A percentile compares a stretch with the other conserved stretches of the same genome.
These are phyloP conservation scores for Clitopilus passeckerianus DNA, from an alignment of 768 basidiomycete species.

Conservation along the genomic window DNA sequence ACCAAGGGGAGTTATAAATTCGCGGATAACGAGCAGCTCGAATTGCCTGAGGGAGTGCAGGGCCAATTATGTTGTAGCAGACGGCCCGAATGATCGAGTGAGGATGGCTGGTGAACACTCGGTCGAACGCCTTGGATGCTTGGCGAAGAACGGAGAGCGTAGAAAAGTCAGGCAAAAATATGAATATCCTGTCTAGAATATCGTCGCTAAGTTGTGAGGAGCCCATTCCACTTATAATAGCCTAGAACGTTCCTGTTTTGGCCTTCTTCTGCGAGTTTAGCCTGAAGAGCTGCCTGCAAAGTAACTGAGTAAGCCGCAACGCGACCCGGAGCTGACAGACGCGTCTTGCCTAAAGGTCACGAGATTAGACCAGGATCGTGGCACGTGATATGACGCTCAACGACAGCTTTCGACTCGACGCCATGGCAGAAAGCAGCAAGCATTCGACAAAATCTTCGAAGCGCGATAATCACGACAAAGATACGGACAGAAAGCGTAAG, in stretches of 20 bases:
- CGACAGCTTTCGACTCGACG: constrained; percentile 9
- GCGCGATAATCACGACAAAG: constrained; percentile 27
- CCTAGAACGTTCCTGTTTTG: no score
- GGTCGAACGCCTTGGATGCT: neutral
- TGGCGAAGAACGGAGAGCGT: neutral
- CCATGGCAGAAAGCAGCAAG: constrained; percentile 5
- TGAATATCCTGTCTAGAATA: neutral
- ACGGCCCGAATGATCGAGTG: neutral
- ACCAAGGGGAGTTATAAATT: no score
- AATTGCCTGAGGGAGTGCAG: neutral
- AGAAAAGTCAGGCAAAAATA: neutral
- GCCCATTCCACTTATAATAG: neutral
- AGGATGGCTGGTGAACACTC: neutral
- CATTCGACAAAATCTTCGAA: constrained; percentile 25
- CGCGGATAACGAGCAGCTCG: neutral
- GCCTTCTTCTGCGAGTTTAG: no score
- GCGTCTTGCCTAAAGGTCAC: no score
- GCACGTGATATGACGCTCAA: constrained; percentile 17
- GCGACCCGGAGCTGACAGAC: no score
- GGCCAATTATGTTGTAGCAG: neutral
- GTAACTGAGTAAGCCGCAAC: no score
- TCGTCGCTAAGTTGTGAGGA: neutral
- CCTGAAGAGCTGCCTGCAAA: no score
- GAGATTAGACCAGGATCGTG: no score
- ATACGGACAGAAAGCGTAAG: constrained; percentile 42